phyloP scores from a whole-genome alignment of 2,329 filamentous ascomycete genomes.

The Verticillium zaregamsianum region DNA sequence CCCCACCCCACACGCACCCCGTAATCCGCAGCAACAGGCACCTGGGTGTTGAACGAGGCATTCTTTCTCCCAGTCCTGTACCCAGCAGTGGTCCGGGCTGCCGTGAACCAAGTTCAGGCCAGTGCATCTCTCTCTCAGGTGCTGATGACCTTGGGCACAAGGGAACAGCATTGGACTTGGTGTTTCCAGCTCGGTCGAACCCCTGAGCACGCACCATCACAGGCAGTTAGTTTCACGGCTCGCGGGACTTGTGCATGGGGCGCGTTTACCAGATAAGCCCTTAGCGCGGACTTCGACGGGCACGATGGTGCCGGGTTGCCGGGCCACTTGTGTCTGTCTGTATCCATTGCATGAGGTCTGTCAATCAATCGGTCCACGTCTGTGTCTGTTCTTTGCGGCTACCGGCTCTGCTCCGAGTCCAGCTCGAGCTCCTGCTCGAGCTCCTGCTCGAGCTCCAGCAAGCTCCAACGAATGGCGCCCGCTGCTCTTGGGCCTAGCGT shows the following conservation, averaged over 20 bases:
- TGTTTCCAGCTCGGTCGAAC: no score
- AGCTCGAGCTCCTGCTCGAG: background rate
- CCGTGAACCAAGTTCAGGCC: no score
- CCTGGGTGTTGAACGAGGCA: no score
- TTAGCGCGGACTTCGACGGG: background rate
- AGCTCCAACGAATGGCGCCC: background rate
- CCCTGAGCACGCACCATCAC: no score
- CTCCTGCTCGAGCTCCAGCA: background rate
- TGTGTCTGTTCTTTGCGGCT: background rate
- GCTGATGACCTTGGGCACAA: no score
- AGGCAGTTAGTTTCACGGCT: background rate
- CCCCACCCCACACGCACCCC: no score
- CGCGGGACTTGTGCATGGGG: background rate
- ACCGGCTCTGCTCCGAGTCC: background rate
- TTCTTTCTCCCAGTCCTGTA: no score
- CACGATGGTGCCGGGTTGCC: background rate
- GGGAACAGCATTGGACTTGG: no score
- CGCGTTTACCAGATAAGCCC: background rate
- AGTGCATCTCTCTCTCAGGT: no score
- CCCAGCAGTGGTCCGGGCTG: no score
- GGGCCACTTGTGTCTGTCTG: background rate
- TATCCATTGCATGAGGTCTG: background rate
- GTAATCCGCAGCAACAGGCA: no score
- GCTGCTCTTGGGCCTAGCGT: background rate
- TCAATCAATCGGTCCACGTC: background rate